A percentile compares a stretch with the other conserved stretches of the same genome.
phyloP scores from a whole-genome alignment of 2,329 filamentous ascomycete genomes.

The Lomentospora prolificans region DNA sequence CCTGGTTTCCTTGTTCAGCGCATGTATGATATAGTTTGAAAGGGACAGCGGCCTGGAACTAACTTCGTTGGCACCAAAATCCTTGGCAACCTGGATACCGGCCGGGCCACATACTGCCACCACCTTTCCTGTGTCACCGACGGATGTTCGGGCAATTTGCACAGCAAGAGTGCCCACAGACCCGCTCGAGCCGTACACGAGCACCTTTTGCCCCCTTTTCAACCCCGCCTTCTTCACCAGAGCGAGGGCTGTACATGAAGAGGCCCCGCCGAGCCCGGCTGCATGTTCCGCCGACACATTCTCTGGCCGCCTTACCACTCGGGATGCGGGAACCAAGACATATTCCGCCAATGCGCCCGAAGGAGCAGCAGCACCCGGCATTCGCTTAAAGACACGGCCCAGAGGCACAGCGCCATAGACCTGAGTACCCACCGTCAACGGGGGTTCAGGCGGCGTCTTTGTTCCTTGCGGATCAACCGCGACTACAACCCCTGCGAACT shows the following conservation, averaged over 20 bases:
- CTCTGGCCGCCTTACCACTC: neutral
- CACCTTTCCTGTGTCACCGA: neutral
- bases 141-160: neutral
- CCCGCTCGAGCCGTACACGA: slow-evolving; percentile 1
- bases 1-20: neutral
- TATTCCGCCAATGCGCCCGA: slow-evolving; percentile 1
- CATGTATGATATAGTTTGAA: neutral
- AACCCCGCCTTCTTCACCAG: neutral
- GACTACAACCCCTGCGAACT: neutral
- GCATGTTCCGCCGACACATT: neutral
- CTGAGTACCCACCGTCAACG: neutral
- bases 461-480: neutral
- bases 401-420: neutral
- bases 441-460: neutral
- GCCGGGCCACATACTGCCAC: neutral
- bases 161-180: neutral
- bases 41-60: too few relatives aligned
- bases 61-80: neutral
- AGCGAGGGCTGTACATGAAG: neutral
- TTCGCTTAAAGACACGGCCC: neutral
- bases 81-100: neutral
- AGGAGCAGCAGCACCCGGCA: neutral
- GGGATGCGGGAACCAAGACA: neutral
- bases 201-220: neutral
- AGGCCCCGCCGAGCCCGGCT: neutral